phyloP scores from a whole-genome alignment of 192 early-diverging fungal species.

The Diversispora eburnea region DNA sequence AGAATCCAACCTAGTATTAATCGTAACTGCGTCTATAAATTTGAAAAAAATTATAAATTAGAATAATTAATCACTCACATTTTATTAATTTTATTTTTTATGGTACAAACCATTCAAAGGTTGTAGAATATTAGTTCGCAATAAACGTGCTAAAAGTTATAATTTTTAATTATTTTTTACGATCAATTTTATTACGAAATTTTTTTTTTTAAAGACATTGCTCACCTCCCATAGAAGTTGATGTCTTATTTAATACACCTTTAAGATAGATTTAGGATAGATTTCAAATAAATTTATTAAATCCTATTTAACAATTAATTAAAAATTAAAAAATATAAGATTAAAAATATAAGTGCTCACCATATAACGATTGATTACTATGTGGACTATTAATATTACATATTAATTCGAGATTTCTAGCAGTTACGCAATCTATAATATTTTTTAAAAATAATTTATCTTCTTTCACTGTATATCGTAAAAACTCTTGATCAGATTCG shows the following conservation, averaged over 20 bases:
- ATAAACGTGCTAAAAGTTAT: constrained; percentile 51
- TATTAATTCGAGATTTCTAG: constrained; percentile 60
- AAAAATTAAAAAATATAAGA: not conserved
- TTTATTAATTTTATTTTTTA: not conserved
- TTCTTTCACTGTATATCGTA: not conserved
- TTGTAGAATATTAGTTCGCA: constrained; percentile 76
- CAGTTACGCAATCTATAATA: constrained; percentile 52
- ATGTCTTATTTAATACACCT: constrained; percentile 53
- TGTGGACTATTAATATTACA: constrained; percentile 46
- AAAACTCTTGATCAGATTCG: not conserved
- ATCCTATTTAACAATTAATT: not conserved
- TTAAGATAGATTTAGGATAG: not conserved
- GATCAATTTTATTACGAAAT: not conserved
- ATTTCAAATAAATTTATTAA: no score
- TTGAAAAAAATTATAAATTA: not conserved
- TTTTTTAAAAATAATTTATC: not conserved
- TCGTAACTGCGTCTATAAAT: constrained; percentile 40
- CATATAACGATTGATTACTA: constrained; percentile 53
- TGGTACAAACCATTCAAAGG: constrained; percentile 46
- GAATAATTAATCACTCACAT: not conserved
- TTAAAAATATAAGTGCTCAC: constrained; percentile 6
- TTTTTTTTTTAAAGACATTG: not conserved
- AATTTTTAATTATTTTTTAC: constrained; percentile 37
- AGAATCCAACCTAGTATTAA: constrained; percentile 55
- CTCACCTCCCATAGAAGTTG: constrained; percentile 62